Evolutionary conservation across 257 asterid genomes (phyloP).

Genomic region (Solanum ossicruentum): DNA sequence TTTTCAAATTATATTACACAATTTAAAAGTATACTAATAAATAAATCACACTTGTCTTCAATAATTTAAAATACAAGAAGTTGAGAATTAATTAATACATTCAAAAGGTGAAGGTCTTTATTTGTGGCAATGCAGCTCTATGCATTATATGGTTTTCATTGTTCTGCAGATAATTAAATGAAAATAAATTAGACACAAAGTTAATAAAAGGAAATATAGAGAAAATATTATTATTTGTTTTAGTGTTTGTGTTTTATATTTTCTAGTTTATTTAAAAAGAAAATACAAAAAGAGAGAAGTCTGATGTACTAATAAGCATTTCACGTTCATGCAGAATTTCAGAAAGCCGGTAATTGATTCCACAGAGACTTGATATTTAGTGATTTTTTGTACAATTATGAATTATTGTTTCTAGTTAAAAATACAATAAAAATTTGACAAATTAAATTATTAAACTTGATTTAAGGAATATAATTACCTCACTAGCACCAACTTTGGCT

Average conservation of each 20-base stretch:
- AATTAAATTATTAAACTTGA: not conserved
- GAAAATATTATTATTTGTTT: not conserved
- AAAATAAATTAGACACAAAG: not conserved
- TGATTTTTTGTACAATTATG: not conserved
- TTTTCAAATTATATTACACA: no score
- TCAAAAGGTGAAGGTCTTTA: no score
- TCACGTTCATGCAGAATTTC: not conserved
- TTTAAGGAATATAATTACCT: not conserved
- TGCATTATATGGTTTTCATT: slow-evolving; percentile 33
- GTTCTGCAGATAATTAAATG: slow-evolving; percentile 15
- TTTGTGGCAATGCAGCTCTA: not conserved
- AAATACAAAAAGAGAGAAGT: not conserved
- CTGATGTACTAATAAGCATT: not conserved
- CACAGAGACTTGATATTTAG: not conserved
- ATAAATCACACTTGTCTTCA: no score
- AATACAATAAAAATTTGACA: no score
- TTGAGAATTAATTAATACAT: no score
- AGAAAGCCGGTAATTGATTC: not conserved
- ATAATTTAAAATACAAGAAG: no score
- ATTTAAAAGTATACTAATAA: no score
- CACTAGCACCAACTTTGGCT: slow-evolving; percentile 26
- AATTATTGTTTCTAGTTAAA: no score
- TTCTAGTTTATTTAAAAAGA: not conserved
- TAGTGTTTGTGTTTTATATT: not conserved
- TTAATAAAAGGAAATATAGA: not conserved